Base-by-base conservation (phyloP, 768 basidiomycete species). In the Mycena latifolia region DNA sequence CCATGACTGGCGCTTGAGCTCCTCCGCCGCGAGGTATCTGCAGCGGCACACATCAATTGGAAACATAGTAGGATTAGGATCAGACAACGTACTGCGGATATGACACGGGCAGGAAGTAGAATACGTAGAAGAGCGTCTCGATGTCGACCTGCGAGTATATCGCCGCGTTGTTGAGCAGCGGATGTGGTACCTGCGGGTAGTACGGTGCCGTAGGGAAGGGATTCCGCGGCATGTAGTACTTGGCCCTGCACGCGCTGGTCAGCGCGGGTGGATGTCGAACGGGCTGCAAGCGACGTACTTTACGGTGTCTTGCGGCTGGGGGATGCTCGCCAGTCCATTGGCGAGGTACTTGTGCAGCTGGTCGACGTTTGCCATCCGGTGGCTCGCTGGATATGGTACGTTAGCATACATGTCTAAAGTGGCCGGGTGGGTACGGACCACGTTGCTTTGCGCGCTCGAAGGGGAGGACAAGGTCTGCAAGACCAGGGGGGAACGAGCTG, bases 361-460 rank as follows among this genome's bases (percentile, higher is more conserved):
- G 56, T 93, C 93, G 31, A 96, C 80, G 77, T 98, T 95, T 64
- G 89, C 86, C 86, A 94, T 92, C 50, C 93, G 92, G 72, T 90
- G 86, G n/a, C 91, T 87, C 71, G 91, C 90, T 90, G 63, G 56
- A 45, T 29, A 37, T 35, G 48, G 17, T 35, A 50, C 56, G 27
- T 58, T 2, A 27, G 48, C n/a, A 35, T 35, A 35, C 33, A 35
- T 35, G 33, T 7, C 14, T 35, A 35, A 14, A 7, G 14, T 14
- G 6, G 12, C 0, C 25, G 41, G 22, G 15, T 15, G 5, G 22
- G 12, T 7, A 74, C 84, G 53, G 67, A 95, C 96, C 95, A 76
- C 97, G 94, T 82, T 96, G 95, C 80, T 98, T 99, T 47, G 97
- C 96, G 47, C 86, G 92, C 81, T 99, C 97, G 74, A 98, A 99